phyloP scores from a whole-genome alignment of 768 basidiomycete genomes.

The Lactarius quietus region DNA sequence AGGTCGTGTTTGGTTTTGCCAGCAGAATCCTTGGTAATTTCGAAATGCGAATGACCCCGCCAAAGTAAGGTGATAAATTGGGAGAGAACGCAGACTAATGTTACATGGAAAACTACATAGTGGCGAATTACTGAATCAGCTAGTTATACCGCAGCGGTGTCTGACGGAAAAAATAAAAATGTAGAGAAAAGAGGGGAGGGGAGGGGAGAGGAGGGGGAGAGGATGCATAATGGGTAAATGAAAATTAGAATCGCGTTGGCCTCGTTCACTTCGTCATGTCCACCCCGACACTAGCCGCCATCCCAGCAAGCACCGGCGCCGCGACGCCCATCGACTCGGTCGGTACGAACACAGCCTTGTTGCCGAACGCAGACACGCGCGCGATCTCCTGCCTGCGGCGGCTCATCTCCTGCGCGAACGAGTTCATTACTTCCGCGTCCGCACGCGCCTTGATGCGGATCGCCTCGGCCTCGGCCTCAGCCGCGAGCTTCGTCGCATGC shows the following conservation, averaged over 20 bases:
- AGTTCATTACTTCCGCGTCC: conserved; percentile 56
- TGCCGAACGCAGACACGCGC: conserved; percentile 61
- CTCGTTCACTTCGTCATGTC: conserved; percentile 9
- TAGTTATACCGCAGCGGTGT: neutral
- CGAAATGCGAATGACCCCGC: too few species aligned
- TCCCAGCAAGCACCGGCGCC: conserved; percentile 59
- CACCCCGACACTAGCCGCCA: conserved; percentile 64
- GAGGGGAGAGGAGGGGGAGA: neutral
- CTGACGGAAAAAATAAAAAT: neutral
- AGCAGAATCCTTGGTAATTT: too few species aligned
- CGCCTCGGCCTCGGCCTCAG: conserved; percentile 71
- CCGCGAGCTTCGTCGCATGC: conserved; percentile 70
- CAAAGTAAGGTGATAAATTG: too few species aligned
- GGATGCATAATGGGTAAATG: neutral
- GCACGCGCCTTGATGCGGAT: conserved; percentile 61
- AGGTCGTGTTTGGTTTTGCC: too few species aligned
- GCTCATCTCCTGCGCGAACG: conserved; percentile 76
- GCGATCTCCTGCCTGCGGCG: conserved; percentile 61
- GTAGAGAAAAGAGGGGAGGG: too few species aligned
- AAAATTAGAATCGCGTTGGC: neutral
- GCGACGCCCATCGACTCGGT: conserved; percentile 54
- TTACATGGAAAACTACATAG: neutral
- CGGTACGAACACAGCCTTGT: conserved; percentile 68
- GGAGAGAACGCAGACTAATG: too few species aligned
- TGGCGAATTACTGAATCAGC: neutral